Percentiles rank a stretch among this genome's conserved stretches.
Evolutionary conservation across 2,329 filamentous ascomycete genomes (phyloP).

Genomic region (Sphaceloma murrayae): DNA sequence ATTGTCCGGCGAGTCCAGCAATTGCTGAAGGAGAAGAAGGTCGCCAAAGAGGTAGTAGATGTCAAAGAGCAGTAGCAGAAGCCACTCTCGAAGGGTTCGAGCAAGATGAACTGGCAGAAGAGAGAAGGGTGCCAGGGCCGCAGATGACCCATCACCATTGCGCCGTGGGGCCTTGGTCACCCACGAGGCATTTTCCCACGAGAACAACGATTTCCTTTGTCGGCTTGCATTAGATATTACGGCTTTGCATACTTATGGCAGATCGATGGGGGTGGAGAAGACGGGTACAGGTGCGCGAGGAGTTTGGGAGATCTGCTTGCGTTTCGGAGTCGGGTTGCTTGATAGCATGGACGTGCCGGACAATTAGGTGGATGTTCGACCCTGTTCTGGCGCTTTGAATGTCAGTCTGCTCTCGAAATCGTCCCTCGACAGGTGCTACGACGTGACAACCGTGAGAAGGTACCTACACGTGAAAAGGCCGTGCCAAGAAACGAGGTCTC

Average conservation of each 20-base stretch:
- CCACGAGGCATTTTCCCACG: background rate
- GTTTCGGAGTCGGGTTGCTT: background rate
- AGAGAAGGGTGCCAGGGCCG: background rate
- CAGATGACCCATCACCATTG: no score
- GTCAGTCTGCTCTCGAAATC: no score
- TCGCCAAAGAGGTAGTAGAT: no score
- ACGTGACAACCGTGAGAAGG: no score
- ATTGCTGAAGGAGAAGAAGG: background rate
- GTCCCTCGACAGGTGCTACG: no score
- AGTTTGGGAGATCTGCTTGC: background rate
- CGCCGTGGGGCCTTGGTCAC: background rate
- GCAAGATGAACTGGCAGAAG: background rate
- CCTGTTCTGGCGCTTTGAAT: no score
- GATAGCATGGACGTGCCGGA: no score
- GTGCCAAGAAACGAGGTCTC: constrained; percentile 12
- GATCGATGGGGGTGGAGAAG: background rate
- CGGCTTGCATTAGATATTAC: background rate
- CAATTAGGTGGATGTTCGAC: no score
- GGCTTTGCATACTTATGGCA: background rate
- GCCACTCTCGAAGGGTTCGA: no score
- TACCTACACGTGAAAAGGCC: background rate
- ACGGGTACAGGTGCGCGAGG: no score
- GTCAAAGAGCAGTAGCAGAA: no score
- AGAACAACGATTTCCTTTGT: background rate
- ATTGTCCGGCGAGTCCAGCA: background rate